Evolutionary conservation across 768 basidiomycete genomes (phyloP).

Genomic region (Inosperma sp.): DNA sequence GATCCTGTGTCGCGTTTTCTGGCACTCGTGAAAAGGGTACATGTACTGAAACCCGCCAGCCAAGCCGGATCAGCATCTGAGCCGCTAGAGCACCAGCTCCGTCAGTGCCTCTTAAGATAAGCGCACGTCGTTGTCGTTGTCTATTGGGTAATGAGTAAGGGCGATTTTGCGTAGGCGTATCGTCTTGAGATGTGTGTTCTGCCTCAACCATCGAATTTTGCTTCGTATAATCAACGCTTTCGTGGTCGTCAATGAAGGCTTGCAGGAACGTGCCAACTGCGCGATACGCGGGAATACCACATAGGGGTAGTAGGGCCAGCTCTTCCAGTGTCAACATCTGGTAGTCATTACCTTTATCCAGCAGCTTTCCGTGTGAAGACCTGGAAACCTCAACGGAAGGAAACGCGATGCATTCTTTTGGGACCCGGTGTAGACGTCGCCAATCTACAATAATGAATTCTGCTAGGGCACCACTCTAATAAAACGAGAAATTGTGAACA

Average conservation of each 20-base stretch:
- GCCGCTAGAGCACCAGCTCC: conserved; percentile 72
- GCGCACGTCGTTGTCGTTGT: conserved; percentile 30
- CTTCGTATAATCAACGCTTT: too few species aligned
- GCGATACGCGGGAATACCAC: conserved; percentile 77
- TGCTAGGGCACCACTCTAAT: conserved; percentile 78
- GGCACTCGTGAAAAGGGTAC: conserved; percentile 34
- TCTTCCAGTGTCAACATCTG: conserved; percentile 52
- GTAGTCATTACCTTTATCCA: too few species aligned
- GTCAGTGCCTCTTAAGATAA: conserved; percentile 72
- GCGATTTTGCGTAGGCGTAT: background rate
- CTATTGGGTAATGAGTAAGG: conserved; percentile 6
- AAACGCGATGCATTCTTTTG: conserved; percentile 35
- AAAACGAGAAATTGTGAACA: conserved; percentile 13
- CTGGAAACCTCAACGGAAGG: too few species aligned
- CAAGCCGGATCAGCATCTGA: conserved; percentile 66
- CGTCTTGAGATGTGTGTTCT: too few species aligned
- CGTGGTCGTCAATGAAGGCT: conserved; percentile 32
- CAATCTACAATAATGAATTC: conserved; percentile 85
- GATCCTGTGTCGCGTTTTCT: conserved; percentile 20
- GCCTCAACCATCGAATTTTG: too few species aligned
- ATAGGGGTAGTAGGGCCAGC: conserved; percentile 74
- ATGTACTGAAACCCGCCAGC: conserved; percentile 76
- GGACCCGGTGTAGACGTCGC: conserved; percentile 68
- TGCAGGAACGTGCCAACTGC: conserved; percentile 66
- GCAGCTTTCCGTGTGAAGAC: too few species aligned